These are phyloP conservation scores for Gastrolobium bilobum DNA, from an alignment of 306 rosid genomes.

Conservation along the genomic window DNA sequence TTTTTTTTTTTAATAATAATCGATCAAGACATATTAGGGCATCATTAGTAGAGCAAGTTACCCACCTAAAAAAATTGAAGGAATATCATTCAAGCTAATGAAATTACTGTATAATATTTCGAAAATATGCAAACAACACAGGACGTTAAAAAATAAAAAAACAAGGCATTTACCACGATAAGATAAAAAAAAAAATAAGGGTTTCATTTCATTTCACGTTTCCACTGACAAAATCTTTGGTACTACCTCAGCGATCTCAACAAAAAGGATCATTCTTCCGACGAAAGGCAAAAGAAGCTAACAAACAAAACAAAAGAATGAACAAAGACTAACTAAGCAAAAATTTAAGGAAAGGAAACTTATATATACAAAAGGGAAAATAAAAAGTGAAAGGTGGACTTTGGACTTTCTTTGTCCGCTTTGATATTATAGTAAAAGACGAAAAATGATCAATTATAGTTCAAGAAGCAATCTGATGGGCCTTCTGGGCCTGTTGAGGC, in stretches of 20 bases:
- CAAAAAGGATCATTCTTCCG: not conserved
- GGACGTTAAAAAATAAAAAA: not conserved
- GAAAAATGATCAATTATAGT: not conserved
- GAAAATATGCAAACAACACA: too few species aligned
- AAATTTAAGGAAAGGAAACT: not conserved
- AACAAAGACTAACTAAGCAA: not conserved
- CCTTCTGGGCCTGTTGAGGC: conserved; percentile 41
- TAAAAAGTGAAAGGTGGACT: not conserved
- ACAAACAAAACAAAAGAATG: conserved; percentile 36
- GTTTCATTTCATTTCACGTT: conserved; percentile 9
- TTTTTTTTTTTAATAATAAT: too few species aligned
- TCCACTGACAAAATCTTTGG: conserved; percentile 10
- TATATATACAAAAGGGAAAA: conserved; percentile 22
- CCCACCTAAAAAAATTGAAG: too few species aligned
- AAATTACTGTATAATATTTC: too few species aligned
- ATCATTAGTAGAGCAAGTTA: too few species aligned
- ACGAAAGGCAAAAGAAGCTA: not conserved
- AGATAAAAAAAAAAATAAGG: not conserved
- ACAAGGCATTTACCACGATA: too few species aligned
- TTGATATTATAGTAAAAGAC: not conserved
- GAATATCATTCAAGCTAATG: too few species aligned
- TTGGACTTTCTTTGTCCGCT: conserved; percentile 26
- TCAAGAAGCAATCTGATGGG: conserved; percentile 59
- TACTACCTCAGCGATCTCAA: not conserved
- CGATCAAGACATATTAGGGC: too few species aligned